These are phyloP conservation scores for Pichia phayaonensis DNA, from an alignment of 805 yeast genomes.

Conservation along the genomic window DNA sequence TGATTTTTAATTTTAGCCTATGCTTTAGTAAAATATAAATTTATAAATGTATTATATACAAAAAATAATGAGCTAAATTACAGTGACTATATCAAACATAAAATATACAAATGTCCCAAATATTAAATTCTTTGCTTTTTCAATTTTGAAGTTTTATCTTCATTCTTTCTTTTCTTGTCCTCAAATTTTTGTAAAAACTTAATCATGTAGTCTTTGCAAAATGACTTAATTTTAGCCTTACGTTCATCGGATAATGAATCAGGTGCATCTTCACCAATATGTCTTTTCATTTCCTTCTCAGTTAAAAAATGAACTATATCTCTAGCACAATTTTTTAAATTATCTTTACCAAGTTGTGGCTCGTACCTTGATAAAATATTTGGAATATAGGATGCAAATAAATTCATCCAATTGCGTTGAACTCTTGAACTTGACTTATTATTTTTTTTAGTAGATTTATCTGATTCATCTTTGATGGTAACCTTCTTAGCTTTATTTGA, in stretches of 20 bases:
- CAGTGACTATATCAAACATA: background rate
- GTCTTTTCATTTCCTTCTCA: slow-evolving; percentile 56
- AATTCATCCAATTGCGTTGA: slow-evolving; percentile 32
- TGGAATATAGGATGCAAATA: slow-evolving; percentile 72
- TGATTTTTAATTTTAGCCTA: background rate
- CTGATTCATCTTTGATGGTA: slow-evolving; percentile 17
- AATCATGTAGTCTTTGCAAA: slow-evolving; percentile 57
- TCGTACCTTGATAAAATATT: slow-evolving; percentile 65
- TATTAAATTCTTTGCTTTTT: background rate
- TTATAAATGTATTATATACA: background rate
- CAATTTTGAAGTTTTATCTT: slow-evolving; percentile 3
- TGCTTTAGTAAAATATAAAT: background rate
- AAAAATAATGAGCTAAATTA: background rate
- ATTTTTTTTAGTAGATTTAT: slow-evolving; percentile 19
- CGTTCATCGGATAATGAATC: slow-evolving; percentile 55
- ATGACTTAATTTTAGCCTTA: slow-evolving; percentile 59
- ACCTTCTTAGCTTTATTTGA: background rate
- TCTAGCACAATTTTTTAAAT: slow-evolving; percentile 67
- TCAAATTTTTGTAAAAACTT: slow-evolving; percentile 47
- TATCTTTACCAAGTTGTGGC: slow-evolving; percentile 60
- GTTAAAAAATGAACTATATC: slow-evolving; percentile 66
- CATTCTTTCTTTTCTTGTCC: slow-evolving; percentile 27
- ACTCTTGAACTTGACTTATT: background rate
- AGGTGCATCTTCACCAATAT: slow-evolving; percentile 38
- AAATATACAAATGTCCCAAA: background rate